Evolutionary conservation across 1,284 basidiomycete species (phyloP).

Genomic region (Amylostereum areolatum): DNA sequence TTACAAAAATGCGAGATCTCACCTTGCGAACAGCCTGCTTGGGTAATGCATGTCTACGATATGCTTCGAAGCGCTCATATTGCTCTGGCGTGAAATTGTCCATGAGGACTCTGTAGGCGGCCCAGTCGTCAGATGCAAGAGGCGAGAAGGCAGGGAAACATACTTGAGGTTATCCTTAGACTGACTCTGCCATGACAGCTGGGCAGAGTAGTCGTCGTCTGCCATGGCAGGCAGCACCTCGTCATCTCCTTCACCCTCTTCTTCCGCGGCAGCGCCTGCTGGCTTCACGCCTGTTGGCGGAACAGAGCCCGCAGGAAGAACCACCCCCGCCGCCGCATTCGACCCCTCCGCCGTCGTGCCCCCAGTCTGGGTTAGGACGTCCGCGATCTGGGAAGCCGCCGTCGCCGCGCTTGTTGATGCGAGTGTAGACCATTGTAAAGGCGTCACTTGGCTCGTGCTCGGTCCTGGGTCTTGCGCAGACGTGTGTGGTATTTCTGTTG

Average conservation of each 20-base stretch:
- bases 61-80: conserved; percentile 86
- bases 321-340: conserved; percentile 19
- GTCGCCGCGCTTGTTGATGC: background rate
- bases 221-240: conserved; percentile 76
- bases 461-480: conserved; percentile 10
- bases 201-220: conserved; percentile 78
- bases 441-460: conserved; percentile 13
- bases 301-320: conserved; percentile 5
- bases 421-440: conserved; percentile 11
- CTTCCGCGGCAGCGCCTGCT: conserved; percentile 17
- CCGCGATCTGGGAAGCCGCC: conserved; percentile 1
- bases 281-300: conserved; percentile 3
- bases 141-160: conserved; percentile 13
- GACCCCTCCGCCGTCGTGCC: conserved; percentile 10
- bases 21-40: conserved; percentile 82
- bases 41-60: conserved; percentile 75
- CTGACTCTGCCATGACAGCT: conserved; percentile 73
- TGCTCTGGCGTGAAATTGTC: conserved; percentile 81
- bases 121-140: conserved; percentile 1
- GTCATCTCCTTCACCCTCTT: conserved; percentile 62
- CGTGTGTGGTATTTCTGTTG: conserved; percentile 13
- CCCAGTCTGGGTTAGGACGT: background rate
- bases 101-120: conserved; percentile 70
- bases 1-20: conserved; percentile 14
- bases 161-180: conserved; percentile 81